Conservation (phyloP, 1,284 basidiomycete genomes). For the Naganishia liquefaciens region DNA sequence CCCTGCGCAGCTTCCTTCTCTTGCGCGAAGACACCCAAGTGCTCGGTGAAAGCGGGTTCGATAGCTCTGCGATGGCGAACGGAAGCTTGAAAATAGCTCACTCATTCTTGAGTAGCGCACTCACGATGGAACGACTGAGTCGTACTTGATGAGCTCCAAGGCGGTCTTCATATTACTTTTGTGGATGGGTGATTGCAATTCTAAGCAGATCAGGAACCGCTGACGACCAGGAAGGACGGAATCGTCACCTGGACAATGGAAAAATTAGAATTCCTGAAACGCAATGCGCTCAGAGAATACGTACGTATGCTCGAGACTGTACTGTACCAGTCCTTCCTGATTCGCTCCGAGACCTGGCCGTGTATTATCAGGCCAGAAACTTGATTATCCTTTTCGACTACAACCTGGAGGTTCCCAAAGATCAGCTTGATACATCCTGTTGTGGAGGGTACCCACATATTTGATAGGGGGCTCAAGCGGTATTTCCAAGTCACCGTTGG, state of each 20-base stretch:
- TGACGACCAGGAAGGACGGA: background rate
- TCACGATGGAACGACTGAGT: background rate
- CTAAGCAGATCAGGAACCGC: background rate
- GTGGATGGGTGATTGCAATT: background rate
- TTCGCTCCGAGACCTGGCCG: background rate
- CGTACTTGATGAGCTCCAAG: background rate
- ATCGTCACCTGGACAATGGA: background rate
- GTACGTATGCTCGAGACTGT: conserved; percentile 5
- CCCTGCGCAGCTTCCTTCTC: background rate
- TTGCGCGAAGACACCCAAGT: background rate
- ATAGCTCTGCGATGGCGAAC: too few relatives aligned
- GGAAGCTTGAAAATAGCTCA: background rate
- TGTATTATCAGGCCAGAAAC: conserved; percentile 13
- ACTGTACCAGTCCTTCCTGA: conserved; percentile 13
- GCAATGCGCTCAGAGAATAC: background rate
- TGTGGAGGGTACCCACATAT: background rate
- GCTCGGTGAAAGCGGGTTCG: too few relatives aligned
- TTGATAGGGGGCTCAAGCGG: background rate
- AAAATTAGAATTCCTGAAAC: too few relatives aligned
- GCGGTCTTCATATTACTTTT: background rate
- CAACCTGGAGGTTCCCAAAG: background rate
- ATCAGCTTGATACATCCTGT: too few relatives aligned
- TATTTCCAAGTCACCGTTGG: conserved; percentile 1
- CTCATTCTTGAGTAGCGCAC: background rate
- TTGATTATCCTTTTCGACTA: conserved; percentile 1